Base-by-base conservation (phyloP, 2,329 filamentous ascomycete species). In the Plenodomus tracheiphilus region DNA sequence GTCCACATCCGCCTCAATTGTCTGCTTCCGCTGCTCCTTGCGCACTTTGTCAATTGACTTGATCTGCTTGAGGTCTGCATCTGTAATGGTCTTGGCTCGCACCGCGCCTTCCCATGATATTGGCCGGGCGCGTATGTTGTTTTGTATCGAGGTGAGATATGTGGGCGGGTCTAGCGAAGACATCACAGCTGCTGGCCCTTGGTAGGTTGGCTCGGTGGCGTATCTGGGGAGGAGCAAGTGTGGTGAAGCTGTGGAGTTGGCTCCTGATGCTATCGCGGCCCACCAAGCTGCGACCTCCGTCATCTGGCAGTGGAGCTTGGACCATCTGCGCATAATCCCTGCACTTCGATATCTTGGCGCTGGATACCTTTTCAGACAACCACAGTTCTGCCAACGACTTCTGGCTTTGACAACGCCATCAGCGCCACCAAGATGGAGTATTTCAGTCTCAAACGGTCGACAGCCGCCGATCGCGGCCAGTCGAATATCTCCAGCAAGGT, bases 61-160 rank as follows among this genome's bases (percentile, higher is more conserved):
- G 77, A 99, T 96, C 81, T 92, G 93, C 79, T 88, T 89, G 64
- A 97, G 84, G 75, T 99, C 93, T 62, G 89, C 87, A 62, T 97
- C 93, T 49, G 89, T 96, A 75, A 99, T 89, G 68, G 91, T 94
- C 74, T 92, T 91, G 64, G 91, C 91, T 74, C 94, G 85, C 61
- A 96, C 91, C 66, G 93, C 92, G 66, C 93, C 93, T 75, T 97
- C 93, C 94, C 94, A 99, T 49, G 93, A 92, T 76, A 99, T 96
- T 59, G 92, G 92, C 62, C 94, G 85, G 70, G 90, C 88, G 70
- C 94, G 90, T 73, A 97, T 96, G 81, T 97, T 97, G 84, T 90
- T 95, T 79, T 96, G 92, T 62, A 97, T 83, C 62, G 91, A 93
- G 70, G 85, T 82, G 58, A 89, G 83, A 75, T 97, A 97, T 51